A percentile compares a stretch with the other conserved stretches of the same genome.
Evolutionary conservation across 257 asterid species (phyloP).

Genomic region (Capsicum rhomboideum): DNA sequence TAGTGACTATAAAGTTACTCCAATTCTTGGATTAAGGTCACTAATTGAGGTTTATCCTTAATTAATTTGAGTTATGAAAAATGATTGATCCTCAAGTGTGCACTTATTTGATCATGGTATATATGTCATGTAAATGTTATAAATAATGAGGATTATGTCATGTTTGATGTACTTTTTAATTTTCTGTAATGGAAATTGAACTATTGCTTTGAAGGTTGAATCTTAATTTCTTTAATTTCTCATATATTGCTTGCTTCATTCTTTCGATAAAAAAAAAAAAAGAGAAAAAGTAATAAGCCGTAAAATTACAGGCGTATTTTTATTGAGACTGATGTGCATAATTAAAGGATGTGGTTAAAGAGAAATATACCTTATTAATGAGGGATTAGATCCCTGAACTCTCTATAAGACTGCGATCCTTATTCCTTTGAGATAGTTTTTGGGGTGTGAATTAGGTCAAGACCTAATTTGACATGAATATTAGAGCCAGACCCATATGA

Average conservation of each 20-base stretch:
- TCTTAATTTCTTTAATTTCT: too few species aligned
- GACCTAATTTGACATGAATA: too few species aligned
- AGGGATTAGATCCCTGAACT: too few species aligned
- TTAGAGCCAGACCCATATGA: too few species aligned
- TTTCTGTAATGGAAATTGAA: background rate
- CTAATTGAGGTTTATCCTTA: conserved; percentile 19
- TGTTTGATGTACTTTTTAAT: background rate
- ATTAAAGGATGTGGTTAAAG: background rate
- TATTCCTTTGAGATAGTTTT: too few species aligned
- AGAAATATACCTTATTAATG: too few species aligned
- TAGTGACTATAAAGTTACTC: conserved; percentile 1
- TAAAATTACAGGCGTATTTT: background rate
- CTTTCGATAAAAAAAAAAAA: background rate
- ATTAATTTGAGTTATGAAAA: background rate
- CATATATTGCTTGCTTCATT: background rate
- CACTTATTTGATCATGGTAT: background rate
- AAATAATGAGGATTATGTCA: background rate
- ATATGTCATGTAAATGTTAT: background rate
- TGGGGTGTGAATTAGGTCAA: too few species aligned
- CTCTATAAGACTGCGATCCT: too few species aligned
- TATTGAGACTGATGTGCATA: background rate
- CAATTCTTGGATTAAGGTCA: conserved; percentile 9
- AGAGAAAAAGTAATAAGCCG: background rate
- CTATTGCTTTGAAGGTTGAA: background rate
- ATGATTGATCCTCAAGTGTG: background rate